phyloP scores from a whole-genome alignment of 2,329 filamentous ascomycete genomes.

The Didymella lethalis region DNA sequence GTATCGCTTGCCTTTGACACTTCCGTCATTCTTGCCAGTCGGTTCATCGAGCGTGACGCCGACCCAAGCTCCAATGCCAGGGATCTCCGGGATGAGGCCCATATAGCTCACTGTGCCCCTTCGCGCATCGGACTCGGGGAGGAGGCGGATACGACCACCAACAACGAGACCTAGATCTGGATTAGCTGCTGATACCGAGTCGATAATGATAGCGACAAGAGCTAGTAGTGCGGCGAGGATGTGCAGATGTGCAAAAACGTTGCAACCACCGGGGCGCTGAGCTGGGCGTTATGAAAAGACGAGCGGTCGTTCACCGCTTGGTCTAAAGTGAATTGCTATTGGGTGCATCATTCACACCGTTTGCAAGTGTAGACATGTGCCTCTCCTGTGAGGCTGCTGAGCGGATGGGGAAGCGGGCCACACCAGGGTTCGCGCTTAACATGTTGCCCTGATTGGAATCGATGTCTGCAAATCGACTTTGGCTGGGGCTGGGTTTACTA shows the following conservation, averaged over 20 bases:
- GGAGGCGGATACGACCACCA: constrained; percentile 50
- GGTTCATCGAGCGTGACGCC: constrained; percentile 79
- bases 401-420: constrained; percentile 30
- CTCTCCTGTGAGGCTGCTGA: constrained; percentile 28
- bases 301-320: constrained; percentile 3
- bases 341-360: constrained; percentile 28
- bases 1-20: constrained; percentile 71
- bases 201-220: neutral
- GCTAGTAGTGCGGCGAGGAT: neutral
- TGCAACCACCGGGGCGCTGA: neutral
- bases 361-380: constrained; percentile 23
- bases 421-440: neutral
- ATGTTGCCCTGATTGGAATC: neutral
- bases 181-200: constrained; percentile 12
- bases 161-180: constrained; percentile 38
- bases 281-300: constrained; percentile 1
- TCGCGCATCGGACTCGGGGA: constrained; percentile 70
- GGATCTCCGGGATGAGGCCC: constrained; percentile 77
- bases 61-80: constrained; percentile 71
- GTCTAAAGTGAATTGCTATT: constrained; percentile 2
- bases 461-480: neutral
- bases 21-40: constrained; percentile 83
- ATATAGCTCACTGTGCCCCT: constrained; percentile 76
- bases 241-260: neutral
- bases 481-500: constrained; percentile 9